Percentiles rank a stretch among this genome's conserved stretches.
Evolutionary conservation across 805 yeast species (phyloP).

Genomic region (Metschnikowia picachoensis): DNA sequence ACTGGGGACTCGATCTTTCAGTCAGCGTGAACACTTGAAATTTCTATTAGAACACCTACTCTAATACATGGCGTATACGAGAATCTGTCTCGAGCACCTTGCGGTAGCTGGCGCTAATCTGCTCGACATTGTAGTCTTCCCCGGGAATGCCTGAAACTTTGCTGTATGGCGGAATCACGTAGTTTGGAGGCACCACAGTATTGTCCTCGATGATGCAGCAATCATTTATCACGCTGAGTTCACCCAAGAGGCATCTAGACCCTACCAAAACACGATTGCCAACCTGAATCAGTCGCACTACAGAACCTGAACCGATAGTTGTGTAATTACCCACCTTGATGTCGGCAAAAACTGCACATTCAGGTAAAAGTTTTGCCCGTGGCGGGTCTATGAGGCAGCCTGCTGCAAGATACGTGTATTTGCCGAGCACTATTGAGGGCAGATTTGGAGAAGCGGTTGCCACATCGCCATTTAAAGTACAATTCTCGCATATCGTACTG

Average conservation of each 20-base stretch:
- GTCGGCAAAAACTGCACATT: conserved; percentile 10
- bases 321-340: conserved; percentile 45
- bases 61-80: conserved; percentile 14
- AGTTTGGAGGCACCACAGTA: conserved; percentile 38
- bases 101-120: conserved; percentile 30
- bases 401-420: conserved; percentile 38
- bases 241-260: conserved; percentile 32
- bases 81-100: conserved; percentile 37
- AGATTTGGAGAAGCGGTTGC: conserved; percentile 9
- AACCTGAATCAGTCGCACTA: conserved; percentile 34
- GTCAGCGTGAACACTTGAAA: too few species aligned
- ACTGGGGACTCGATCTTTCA: neutral
- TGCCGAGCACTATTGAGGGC: conserved; percentile 42
- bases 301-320: conserved; percentile 34
- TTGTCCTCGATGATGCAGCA: conserved; percentile 46
- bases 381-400: conserved; percentile 31
- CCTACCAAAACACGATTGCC: conserved; percentile 52
- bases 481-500: conserved; percentile 39
- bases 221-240: conserved; percentile 44
- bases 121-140: conserved; percentile 21
- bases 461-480: conserved; percentile 34
- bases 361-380: conserved; percentile 2
- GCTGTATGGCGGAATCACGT: conserved; percentile 51
- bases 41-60: neutral
- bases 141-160: conserved; percentile 42